Evolutionary conservation across 768 basidiomycete genomes (phyloP).

Genomic region (Sporobolomyces phaffii): DNA sequence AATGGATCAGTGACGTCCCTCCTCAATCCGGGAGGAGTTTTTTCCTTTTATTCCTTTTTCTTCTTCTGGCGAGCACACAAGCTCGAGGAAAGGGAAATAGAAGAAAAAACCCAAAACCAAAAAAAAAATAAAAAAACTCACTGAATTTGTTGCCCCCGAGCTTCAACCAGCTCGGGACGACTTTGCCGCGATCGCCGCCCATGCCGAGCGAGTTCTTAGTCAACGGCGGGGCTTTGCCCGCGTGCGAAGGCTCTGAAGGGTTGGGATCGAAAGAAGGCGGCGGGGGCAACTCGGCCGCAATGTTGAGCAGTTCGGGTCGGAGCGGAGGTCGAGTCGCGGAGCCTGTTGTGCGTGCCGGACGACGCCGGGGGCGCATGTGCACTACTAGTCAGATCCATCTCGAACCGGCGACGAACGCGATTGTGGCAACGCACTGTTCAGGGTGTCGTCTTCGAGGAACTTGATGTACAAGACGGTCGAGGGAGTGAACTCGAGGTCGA

Average conservation of each 20-base stretch:
- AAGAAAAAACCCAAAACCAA: no score
- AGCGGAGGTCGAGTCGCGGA: slow-evolving; percentile 61
- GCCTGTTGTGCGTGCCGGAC: no score
- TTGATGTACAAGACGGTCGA: slow-evolving; percentile 69
- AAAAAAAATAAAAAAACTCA: no score
- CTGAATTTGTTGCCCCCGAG: slow-evolving; percentile 2
- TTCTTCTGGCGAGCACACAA: no score
- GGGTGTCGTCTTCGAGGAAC: slow-evolving; percentile 59
- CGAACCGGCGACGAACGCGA: neutral
- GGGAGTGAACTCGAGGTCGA: slow-evolving; percentile 69
- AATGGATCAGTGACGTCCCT: no score
- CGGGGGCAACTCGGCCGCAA: slow-evolving; percentile 62
- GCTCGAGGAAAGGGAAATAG: no score
- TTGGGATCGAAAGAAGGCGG: slow-evolving; percentile 50
- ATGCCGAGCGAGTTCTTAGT: slow-evolving; percentile 11
- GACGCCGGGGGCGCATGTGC: no score
- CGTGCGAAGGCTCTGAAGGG: neutral
- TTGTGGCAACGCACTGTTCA: slow-evolving; percentile 30
- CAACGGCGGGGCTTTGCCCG: slow-evolving; percentile 9
- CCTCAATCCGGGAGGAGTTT: no score
- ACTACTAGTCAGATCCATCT: no score
- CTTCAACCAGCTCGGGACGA: slow-evolving; percentile 26
- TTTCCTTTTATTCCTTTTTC: no score
- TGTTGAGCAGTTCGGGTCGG: slow-evolving; percentile 54
- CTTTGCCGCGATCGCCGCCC: slow-evolving; percentile 22